Percentiles rank a stretch among this genome's conserved stretches.
Evolutionary conservation across 2,329 filamentous ascomycete genomes (phyloP).

Genomic region (Xylariomycetidae sp.): DNA sequence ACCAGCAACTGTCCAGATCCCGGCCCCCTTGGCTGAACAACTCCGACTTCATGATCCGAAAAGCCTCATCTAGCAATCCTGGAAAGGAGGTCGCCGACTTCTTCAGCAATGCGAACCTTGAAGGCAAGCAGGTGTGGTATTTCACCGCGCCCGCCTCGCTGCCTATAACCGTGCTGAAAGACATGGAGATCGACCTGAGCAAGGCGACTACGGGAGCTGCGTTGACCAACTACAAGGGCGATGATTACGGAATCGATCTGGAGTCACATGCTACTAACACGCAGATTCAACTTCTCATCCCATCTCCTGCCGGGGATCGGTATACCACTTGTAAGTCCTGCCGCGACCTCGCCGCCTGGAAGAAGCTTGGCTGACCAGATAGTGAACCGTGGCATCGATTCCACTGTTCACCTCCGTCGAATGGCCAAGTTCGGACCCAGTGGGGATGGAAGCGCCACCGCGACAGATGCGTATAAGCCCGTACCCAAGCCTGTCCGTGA

Average conservation of each 20-base stretch:
- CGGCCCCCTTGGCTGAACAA: slow-evolving; percentile 37
- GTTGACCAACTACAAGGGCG: slow-evolving; percentile 57
- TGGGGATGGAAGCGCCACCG: slow-evolving; percentile 32
- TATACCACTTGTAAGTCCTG: slow-evolving; percentile 47
- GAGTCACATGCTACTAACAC: slow-evolving; percentile 44
- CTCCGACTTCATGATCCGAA: slow-evolving; percentile 49
- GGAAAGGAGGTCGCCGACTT: slow-evolving; percentile 45
- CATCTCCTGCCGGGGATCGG: slow-evolving; percentile 43
- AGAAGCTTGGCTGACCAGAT: slow-evolving; percentile 17
- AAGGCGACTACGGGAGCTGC: slow-evolving; percentile 45
- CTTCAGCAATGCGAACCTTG: slow-evolving; percentile 51
- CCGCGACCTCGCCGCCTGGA: slow-evolving; percentile 5
- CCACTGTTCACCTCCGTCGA: slow-evolving; percentile 60
- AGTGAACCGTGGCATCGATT: slow-evolving; percentile 44
- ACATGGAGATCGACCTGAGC: slow-evolving; percentile 55
- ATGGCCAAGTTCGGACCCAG: slow-evolving; percentile 49
- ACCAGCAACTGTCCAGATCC: slow-evolving; percentile 12
- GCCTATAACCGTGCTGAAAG: slow-evolving; percentile 60
- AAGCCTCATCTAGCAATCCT: slow-evolving; percentile 35
- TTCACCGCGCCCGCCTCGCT: slow-evolving; percentile 67
- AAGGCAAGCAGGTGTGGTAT: slow-evolving; percentile 75
- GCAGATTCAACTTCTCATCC: slow-evolving; percentile 55
- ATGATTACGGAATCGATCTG: slow-evolving; percentile 55
- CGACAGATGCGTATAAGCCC: slow-evolving; percentile 35
- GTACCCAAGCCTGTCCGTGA: slow-evolving; percentile 46